Conservation (phyloP, 352 stramenopile species). For the Globisporangium echinulatum region DNA sequence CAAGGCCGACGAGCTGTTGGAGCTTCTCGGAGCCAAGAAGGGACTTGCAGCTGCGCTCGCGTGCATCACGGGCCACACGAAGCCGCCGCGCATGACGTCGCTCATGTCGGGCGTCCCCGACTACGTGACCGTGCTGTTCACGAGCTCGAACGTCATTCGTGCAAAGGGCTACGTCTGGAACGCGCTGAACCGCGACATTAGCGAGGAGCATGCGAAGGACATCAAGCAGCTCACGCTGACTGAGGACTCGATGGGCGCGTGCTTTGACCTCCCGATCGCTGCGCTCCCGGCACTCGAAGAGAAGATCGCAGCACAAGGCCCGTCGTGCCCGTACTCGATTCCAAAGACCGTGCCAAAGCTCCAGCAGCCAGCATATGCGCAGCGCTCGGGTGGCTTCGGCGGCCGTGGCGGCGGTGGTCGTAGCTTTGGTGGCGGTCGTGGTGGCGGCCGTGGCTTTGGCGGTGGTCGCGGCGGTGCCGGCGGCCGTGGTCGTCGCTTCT, state of each 20-base stretch:
- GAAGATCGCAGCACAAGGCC: slow-evolving; percentile 60
- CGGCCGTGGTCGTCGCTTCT: slow-evolving; percentile 3
- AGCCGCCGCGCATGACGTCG: slow-evolving; percentile 65
- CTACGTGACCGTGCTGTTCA: slow-evolving; percentile 87
- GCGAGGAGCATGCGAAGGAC: slow-evolving; percentile 60
- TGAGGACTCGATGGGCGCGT: slow-evolving; percentile 81
- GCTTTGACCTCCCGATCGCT: slow-evolving; percentile 86
- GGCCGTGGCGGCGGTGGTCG: slow-evolving; percentile 25
- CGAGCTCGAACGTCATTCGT: slow-evolving; percentile 74
- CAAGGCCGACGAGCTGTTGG: slow-evolving; percentile 58
- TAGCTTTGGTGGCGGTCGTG: slow-evolving; percentile 23
- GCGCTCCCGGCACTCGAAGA: slow-evolving; percentile 60
- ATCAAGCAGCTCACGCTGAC: slow-evolving; percentile 90
- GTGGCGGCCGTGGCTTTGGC: slow-evolving; percentile 29
- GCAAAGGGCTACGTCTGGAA: slow-evolving; percentile 92
- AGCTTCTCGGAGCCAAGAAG: slow-evolving; percentile 50
- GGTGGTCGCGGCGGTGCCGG: slow-evolving; percentile 5
- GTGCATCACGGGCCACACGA: slow-evolving; percentile 89
- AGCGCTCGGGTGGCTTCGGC: slow-evolving; percentile 33
- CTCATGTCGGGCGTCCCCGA: slow-evolving; percentile 88
- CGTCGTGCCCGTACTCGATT: slow-evolving; percentile 70
- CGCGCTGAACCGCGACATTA: slow-evolving; percentile 83
- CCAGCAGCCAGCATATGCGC: slow-evolving; percentile 54
- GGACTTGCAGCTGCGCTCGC: slow-evolving; percentile 78
- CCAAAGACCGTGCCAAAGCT: slow-evolving; percentile 73